These are phyloP conservation scores for Phytomonas serpens DNA, from an alignment of 208 protist species.

Conservation along the genomic window DNA sequence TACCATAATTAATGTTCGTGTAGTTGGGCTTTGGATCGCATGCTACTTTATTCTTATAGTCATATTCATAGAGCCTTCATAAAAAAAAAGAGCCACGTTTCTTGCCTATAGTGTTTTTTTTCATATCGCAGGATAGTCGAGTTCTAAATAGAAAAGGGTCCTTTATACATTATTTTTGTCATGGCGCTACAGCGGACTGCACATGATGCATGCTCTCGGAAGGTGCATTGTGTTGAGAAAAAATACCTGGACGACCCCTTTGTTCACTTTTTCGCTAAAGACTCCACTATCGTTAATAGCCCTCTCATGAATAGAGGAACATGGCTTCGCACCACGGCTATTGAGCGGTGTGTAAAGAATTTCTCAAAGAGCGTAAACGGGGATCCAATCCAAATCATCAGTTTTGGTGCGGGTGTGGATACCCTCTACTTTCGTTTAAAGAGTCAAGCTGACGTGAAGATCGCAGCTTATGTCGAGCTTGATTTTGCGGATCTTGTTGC, in stretches of 20 bases:
- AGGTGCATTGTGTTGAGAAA: constrained; percentile 82
- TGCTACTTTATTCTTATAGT: not conserved
- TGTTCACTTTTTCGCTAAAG: constrained; percentile 63
- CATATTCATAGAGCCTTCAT: not conserved
- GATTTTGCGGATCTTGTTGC: constrained; percentile 75
- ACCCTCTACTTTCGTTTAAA: constrained; percentile 86
- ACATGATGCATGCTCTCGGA: constrained; percentile 82
- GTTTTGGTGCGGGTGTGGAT: constrained; percentile 81
- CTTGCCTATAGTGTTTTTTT: not conserved
- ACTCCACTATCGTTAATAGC: constrained; percentile 85
- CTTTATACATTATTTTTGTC: constrained; percentile 13
- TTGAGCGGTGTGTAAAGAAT: constrained; percentile 60
- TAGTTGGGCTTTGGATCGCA: not conserved
- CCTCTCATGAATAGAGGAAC: constrained; percentile 88
- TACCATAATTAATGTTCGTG: not conserved
- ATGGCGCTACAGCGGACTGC: constrained; percentile 85
- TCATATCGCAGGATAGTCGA: not conserved
- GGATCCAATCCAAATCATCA: constrained; percentile 77
- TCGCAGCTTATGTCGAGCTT: constrained; percentile 67
- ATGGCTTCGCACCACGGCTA: constrained; percentile 79
- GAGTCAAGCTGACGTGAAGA: constrained; percentile 36
- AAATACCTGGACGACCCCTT: constrained; percentile 84
- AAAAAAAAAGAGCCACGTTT: not conserved
- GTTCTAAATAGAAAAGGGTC: not conserved
- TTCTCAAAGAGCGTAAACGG: constrained; percentile 31